Evolutionary conservation across 2,329 filamentous ascomycete genomes (phyloP).

Genomic region (Colletotrichum sojae): DNA sequence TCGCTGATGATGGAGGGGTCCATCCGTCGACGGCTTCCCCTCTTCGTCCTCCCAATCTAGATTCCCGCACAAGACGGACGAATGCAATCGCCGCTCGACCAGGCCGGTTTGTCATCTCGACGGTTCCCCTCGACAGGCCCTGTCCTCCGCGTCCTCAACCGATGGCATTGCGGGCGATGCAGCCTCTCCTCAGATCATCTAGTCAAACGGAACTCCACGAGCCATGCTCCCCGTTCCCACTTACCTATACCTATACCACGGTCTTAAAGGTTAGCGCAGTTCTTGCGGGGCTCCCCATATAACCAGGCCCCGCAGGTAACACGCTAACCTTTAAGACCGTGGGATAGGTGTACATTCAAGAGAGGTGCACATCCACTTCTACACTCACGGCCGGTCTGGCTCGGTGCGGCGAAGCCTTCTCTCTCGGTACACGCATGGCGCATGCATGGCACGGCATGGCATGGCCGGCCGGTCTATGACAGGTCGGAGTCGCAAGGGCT

Average conservation of each 20-base stretch:
- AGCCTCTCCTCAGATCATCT: constrained; percentile 28
- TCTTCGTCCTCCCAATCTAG: background rate
- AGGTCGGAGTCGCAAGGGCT: constrained; percentile 23
- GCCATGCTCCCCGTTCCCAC: constrained; percentile 32
- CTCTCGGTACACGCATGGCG: constrained; percentile 16
- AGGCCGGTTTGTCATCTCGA: background rate
- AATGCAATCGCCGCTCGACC: background rate
- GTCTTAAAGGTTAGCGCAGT: too few relatives aligned
- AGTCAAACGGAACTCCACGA: constrained; percentile 32
- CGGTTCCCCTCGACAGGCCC: background rate
- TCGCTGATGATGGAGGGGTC: too few relatives aligned
- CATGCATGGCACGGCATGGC: constrained; percentile 34
- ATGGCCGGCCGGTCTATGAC: constrained; percentile 27
- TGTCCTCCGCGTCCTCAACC: background rate
- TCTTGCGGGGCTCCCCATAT: too few relatives aligned
- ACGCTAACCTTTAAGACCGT: too few relatives aligned
- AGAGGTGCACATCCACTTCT: constrained; percentile 35
- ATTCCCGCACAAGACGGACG: background rate
- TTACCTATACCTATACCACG: too few relatives aligned
- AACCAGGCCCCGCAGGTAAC: too few relatives aligned
- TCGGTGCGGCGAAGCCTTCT: background rate
- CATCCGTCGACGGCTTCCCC: background rate
- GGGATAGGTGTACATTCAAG: too few relatives aligned
- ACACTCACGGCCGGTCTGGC: constrained; percentile 15
- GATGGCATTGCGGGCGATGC: constrained; percentile 20